phyloP scores from a whole-genome alignment of 2,329 filamentous ascomycete genomes.

The Didymella sp. region DNA sequence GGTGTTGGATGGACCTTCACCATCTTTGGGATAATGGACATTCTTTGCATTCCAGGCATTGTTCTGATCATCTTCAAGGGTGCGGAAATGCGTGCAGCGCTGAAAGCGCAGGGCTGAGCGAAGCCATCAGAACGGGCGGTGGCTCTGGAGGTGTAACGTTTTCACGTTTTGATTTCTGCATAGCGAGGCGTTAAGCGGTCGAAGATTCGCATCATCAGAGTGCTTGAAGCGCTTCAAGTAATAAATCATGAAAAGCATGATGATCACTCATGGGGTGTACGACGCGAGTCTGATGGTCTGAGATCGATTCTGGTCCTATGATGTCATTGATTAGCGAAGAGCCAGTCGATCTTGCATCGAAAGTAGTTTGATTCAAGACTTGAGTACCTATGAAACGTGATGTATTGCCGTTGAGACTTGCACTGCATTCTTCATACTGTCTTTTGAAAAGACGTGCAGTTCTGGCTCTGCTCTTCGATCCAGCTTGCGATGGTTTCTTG shows the following conservation, averaged over 20 bases:
- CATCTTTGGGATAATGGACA: slow-evolving; percentile 47
- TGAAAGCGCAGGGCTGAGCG: slow-evolving; percentile 25
- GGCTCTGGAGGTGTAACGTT: neutral
- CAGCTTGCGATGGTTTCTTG: slow-evolving; percentile 40
- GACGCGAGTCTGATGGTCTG: neutral
- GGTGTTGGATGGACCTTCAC: slow-evolving; percentile 53
- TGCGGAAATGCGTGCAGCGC: slow-evolving; percentile 30
- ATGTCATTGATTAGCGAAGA: neutral
- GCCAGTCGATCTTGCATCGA: neutral
- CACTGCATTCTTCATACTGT: neutral
- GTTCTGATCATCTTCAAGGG: slow-evolving; percentile 32
- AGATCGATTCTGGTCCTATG: neutral
- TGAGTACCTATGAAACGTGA: neutral
- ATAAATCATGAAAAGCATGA: neutral
- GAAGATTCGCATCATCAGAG: neutral
- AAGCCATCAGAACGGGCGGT: neutral
- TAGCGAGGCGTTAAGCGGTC: slow-evolving; percentile 12
- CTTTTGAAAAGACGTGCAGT: slow-evolving; percentile 4
- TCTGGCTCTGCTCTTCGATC: slow-evolving; percentile 32
- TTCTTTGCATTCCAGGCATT: slow-evolving; percentile 35
- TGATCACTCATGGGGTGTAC: neutral
- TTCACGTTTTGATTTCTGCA: neutral
- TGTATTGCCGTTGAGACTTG: too few relatives aligned
- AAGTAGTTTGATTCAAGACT: neutral
- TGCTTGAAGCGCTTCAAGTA: neutral